Percentiles rank a stretch among this genome's conserved stretches.
These are phyloP conservation scores for Triticum monococcum DNA, from an alignment of 176 grass and related monocot species.

Conservation along the genomic window DNA sequence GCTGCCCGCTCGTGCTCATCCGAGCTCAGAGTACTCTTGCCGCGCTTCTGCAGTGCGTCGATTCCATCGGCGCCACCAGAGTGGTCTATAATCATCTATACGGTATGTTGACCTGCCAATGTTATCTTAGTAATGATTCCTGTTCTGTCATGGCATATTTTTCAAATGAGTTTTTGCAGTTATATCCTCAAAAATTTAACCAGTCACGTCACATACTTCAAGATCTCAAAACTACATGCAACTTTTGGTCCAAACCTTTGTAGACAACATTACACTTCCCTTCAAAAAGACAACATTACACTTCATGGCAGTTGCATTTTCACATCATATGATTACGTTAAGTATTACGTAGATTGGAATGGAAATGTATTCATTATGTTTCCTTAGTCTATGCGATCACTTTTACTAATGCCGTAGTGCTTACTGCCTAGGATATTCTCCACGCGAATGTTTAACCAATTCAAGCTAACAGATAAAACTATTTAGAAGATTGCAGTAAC, in stretches of 20 bases:
- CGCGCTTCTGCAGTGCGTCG: constrained; percentile 62
- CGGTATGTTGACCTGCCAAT: constrained; percentile 42
- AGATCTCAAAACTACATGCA: no score
- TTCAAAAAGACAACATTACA: no score
- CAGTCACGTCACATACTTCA: background rate
- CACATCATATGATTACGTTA: no score
- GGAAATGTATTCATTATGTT: background rate
- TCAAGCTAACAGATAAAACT: background rate
- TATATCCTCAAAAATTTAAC: background rate
- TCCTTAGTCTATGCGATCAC: background rate
- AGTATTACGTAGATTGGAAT: no score
- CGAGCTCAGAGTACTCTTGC: constrained; percentile 57
- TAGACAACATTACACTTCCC: background rate
- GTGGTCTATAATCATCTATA: constrained; percentile 90
- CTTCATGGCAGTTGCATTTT: background rate
- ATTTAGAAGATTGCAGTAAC: background rate
- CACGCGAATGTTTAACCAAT: background rate
- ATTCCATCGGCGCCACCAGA: constrained; percentile 54
- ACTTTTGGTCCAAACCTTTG: constrained; percentile 12
- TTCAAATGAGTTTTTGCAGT: background rate
- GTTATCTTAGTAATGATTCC: background rate
- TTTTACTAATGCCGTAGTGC: background rate
- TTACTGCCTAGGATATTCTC: background rate
- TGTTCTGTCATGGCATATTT: background rate
- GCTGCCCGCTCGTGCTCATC: constrained; percentile 69